Conservation (phyloP, 345 rosid genomes). For the Arabis alpina region DNA sequence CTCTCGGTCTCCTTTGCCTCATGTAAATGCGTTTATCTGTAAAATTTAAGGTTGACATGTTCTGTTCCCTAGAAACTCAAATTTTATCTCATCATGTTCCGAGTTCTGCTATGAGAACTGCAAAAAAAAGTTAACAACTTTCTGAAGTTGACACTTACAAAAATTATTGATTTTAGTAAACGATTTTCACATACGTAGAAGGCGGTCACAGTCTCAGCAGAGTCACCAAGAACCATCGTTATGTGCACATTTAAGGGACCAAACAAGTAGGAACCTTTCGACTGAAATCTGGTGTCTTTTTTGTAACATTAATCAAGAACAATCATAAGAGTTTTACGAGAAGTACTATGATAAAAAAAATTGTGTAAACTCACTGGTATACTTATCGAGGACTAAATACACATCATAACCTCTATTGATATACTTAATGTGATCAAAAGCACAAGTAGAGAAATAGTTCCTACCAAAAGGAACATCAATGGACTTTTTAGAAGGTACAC, state of each 20-base stretch:
- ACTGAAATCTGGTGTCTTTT: constrained; percentile 89
- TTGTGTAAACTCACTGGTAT: constrained; percentile 57
- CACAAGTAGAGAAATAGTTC: constrained; percentile 86
- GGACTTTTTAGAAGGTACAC: constrained; percentile 59
- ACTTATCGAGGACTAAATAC: constrained; percentile 70
- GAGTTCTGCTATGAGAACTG: constrained; percentile 85
- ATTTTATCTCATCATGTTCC: constrained; percentile 90
- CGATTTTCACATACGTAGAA: constrained; percentile 59
- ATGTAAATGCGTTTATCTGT: constrained; percentile 83
- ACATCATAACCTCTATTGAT: constrained; percentile 70
- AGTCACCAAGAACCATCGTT: constrained; percentile 77
- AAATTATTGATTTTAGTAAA: background rate
- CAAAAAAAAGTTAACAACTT: constrained; percentile 15
- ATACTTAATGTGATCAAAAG: constrained; percentile 91
- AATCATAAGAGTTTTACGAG: background rate
- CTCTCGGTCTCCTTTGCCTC: constrained; percentile 83
- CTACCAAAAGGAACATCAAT: constrained; percentile 67
- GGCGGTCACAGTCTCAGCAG: constrained; percentile 88
- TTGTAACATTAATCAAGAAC: constrained; percentile 2
- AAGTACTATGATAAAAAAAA: background rate
- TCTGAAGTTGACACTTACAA: background rate
- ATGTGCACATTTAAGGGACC: constrained; percentile 89
- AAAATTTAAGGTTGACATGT: constrained; percentile 79
- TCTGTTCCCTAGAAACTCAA: constrained; percentile 92
- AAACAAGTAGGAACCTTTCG: constrained; percentile 79